Evolutionary conservation across 345 rosid species (phyloP).

Genomic region (Citrus hindsii): DNA sequence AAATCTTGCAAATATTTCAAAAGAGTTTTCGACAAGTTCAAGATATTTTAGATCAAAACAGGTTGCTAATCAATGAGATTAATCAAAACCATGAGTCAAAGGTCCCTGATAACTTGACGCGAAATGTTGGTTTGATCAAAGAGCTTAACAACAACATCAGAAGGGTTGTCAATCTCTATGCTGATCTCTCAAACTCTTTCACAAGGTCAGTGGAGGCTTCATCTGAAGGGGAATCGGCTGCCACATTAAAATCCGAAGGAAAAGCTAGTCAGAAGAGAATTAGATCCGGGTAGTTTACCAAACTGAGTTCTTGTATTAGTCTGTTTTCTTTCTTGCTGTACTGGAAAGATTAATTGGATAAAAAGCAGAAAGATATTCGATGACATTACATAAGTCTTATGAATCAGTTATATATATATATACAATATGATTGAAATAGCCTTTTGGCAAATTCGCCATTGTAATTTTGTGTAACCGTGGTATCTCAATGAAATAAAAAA

Average conservation of each 20-base stretch:
- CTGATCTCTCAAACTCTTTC: constrained; percentile 75
- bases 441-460: constrained; percentile 19
- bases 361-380: constrained; percentile 3
- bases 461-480: constrained; percentile 15
- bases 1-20: constrained; percentile 64
- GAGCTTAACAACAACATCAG: constrained; percentile 89
- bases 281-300: constrained; percentile 54
- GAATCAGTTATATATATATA: constrained; percentile 4
- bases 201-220: constrained; percentile 62
- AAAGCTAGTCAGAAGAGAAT: constrained; percentile 78
- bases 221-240: constrained; percentile 75
- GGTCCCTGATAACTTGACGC: constrained; percentile 64
- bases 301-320: constrained; percentile 15
- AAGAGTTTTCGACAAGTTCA: constrained; percentile 82
- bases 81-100: constrained; percentile 86
- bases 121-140: constrained; percentile 77
- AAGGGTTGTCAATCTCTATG: constrained; percentile 77
- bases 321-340: constrained; percentile 27
- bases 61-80: constrained; percentile 77
- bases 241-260: constrained; percentile 59
- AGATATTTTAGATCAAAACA: constrained; percentile 74
- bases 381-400: constrained; percentile 1
- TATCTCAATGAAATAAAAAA: constrained; percentile 20
- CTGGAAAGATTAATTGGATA: constrained; percentile 17
- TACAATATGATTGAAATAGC: constrained; percentile 15